A percentile compares a stretch with the other conserved stretches of the same genome.
Conservation (phyloP, 2,329 filamentous ascomycete species). For the Colletotrichum scovillei region DNA sequence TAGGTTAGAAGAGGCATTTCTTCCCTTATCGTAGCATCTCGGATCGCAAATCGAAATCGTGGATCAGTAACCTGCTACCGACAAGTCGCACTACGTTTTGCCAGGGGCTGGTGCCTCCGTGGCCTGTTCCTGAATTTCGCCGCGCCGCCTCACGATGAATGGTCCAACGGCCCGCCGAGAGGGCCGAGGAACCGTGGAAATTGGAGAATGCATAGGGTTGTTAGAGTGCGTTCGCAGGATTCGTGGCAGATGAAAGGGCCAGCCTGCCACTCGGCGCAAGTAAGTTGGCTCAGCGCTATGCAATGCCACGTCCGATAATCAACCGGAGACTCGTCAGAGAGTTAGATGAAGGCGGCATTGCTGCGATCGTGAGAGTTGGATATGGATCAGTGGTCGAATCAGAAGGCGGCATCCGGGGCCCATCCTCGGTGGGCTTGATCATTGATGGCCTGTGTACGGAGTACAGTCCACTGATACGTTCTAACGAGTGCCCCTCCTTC, state of each 20-base stretch:
- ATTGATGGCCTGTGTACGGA: neutral
- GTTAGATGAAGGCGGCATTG: conserved; percentile 1
- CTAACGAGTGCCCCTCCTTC: neutral
- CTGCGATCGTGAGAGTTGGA: conserved; percentile 2
- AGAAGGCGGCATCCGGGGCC: conserved; percentile 15
- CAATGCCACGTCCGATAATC: conserved; percentile 15
- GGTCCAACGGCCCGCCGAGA: conserved; percentile 20
- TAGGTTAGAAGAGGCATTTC: conserved; percentile 19
- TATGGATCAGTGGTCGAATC: conserved; percentile 17
- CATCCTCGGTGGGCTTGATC: conserved; percentile 9
- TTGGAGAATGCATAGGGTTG: neutral
- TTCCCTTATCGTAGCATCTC: conserved; percentile 20
- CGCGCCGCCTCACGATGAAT: conserved; percentile 20
- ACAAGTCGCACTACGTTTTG: conserved; percentile 6
- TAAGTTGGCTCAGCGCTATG: conserved; percentile 1
- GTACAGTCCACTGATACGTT: neutral
- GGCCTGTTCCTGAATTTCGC: conserved; percentile 32
- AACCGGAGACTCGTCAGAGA: conserved; percentile 20
- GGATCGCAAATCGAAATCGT: conserved; percentile 24
- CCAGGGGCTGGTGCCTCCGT: conserved; percentile 18
- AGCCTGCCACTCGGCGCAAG: neutral
- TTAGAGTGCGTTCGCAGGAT: neutral
- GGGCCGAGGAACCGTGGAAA: conserved; percentile 18
- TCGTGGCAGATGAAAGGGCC: neutral
- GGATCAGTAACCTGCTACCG: conserved; percentile 19